Percentiles rank a stretch among this genome's conserved stretches.
These are phyloP conservation scores for Backusella parvicylindrica DNA, from an alignment of 192 early-diverging fungal species.

Conservation along the genomic window DNA sequence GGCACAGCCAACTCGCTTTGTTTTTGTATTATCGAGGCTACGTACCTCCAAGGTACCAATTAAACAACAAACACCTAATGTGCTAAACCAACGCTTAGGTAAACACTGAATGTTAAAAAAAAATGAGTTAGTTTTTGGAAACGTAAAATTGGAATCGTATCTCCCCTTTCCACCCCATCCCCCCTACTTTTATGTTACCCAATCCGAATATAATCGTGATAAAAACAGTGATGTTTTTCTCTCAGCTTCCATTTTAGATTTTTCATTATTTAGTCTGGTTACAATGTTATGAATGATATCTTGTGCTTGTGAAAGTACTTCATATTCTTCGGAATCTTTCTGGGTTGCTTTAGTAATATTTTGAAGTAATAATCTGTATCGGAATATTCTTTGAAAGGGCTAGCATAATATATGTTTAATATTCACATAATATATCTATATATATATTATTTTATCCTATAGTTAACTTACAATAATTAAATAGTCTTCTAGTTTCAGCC, in stretches of 20 bases:
- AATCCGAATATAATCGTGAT: slow-evolving; percentile 32
- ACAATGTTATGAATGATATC: slow-evolving; percentile 37
- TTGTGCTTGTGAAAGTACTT: slow-evolving; percentile 29
- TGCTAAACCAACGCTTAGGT: slow-evolving; percentile 33
- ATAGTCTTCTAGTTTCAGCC: slow-evolving; percentile 30
- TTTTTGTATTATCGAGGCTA: slow-evolving; percentile 31
- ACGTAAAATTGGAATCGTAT: not conserved
- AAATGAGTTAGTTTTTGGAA: not conserved
- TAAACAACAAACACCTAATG: slow-evolving; percentile 38
- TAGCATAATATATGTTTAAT: slow-evolving; percentile 21
- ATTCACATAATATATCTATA: not conserved
- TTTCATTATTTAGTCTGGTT: slow-evolving; percentile 36
- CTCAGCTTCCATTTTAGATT: slow-evolving; percentile 17
- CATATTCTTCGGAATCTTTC: slow-evolving; percentile 31
- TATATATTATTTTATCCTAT: not conserved
- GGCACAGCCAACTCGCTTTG: slow-evolving; percentile 56
- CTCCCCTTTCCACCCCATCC: not conserved
- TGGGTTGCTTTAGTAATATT: slow-evolving; percentile 57
- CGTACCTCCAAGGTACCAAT: slow-evolving; percentile 48
- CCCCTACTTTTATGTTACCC: slow-evolving; percentile 22
- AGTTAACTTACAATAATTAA: slow-evolving; percentile 29
- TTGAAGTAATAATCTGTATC: slow-evolving; percentile 77
- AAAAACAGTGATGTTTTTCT: slow-evolving; percentile 32
- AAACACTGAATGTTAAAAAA: slow-evolving; percentile 15
- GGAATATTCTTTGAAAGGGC: slow-evolving; percentile 90